Evolutionary conservation across 2,329 filamentous ascomycete genomes (phyloP).

Genomic region (Capronia coronata): DNA sequence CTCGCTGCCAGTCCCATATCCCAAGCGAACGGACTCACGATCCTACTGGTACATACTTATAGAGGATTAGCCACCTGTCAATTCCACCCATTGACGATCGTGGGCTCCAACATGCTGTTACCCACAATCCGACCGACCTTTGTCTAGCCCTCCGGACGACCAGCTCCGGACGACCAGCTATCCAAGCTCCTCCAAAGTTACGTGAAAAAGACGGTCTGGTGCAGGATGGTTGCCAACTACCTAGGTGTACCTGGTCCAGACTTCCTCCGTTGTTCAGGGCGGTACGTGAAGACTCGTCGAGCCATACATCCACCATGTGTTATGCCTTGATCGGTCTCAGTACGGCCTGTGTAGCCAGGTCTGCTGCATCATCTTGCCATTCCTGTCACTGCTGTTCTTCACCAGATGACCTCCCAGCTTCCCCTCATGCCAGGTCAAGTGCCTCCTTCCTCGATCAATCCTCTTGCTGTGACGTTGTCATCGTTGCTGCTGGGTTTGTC

Average conservation of each 20-base stretch:
- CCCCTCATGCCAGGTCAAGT: constrained; percentile 1
- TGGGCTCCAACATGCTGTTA: background rate
- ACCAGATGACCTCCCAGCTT: background rate
- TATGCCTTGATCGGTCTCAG: background rate
- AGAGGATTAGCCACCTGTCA: background rate
- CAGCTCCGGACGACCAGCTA: background rate
- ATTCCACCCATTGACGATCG: background rate
- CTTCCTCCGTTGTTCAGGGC: background rate
- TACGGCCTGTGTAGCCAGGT: background rate
- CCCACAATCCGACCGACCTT: background rate
- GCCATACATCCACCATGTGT: background rate
- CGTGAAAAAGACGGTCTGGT: background rate
- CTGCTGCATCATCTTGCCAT: background rate
- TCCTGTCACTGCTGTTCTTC: background rate
- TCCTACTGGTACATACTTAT: background rate
- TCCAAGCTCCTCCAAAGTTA: background rate
- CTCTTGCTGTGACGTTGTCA: background rate
- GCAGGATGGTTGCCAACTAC: background rate
- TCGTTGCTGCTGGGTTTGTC: background rate
- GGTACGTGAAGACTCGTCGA: background rate
- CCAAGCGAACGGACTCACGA: background rate
- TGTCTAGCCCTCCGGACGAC: background rate
- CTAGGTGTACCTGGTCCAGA: background rate
- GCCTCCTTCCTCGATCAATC: background rate
- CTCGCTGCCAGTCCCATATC: background rate